A percentile compares a stretch with the other conserved stretches of the same genome.
These are phyloP conservation scores for Penicillium sp. DNA, from an alignment of 2,329 filamentous ascomycete genomes.

Conservation along the genomic window DNA sequence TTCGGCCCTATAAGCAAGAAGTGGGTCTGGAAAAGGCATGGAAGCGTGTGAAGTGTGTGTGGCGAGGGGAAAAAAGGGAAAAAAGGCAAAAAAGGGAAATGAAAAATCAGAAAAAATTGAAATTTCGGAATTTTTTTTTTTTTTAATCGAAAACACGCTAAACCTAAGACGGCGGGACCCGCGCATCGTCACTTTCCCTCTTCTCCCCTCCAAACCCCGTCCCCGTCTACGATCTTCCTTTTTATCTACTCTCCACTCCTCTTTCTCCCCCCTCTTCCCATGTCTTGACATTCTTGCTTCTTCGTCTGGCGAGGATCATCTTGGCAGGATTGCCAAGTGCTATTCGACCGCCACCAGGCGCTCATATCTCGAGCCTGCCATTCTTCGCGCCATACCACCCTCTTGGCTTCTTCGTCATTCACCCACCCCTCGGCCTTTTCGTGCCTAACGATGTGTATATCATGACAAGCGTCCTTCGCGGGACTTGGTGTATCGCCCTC, in stretches of 20 bases:
- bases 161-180: slow-evolving; percentile 17
- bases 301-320: slow-evolving; percentile 9
- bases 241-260: slow-evolving; percentile 6
- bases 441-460: slow-evolving; percentile 36
- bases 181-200: slow-evolving; percentile 17
- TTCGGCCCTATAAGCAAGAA: slow-evolving; percentile 3
- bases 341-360: slow-evolving; percentile 14
- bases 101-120: slow-evolving; percentile 7
- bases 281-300: slow-evolving; percentile 7
- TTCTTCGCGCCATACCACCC: slow-evolving; percentile 12
- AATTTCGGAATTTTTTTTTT: too few species aligned
- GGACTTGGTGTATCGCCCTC: slow-evolving; percentile 29
- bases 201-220: slow-evolving; percentile 1
- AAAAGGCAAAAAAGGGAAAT: slow-evolving; percentile 8
- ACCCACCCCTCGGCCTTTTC: slow-evolving; percentile 6
- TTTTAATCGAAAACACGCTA: slow-evolving; percentile 11
- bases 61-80: slow-evolving; percentile 5
- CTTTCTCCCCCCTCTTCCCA: slow-evolving; percentile 1
- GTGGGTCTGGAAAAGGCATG: slow-evolving; percentile 14
- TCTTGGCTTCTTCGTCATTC: slow-evolving; percentile 18
- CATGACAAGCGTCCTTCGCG: slow-evolving; percentile 40
- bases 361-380: slow-evolving; percentile 9
- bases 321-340: slow-evolving; percentile 13
- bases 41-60: slow-evolving; percentile 11
- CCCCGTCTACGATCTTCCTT: not conserved